These are phyloP conservation scores for Boletus reticuloceps DNA, from an alignment of 768 basidiomycete genomes.

Conservation along the genomic window DNA sequence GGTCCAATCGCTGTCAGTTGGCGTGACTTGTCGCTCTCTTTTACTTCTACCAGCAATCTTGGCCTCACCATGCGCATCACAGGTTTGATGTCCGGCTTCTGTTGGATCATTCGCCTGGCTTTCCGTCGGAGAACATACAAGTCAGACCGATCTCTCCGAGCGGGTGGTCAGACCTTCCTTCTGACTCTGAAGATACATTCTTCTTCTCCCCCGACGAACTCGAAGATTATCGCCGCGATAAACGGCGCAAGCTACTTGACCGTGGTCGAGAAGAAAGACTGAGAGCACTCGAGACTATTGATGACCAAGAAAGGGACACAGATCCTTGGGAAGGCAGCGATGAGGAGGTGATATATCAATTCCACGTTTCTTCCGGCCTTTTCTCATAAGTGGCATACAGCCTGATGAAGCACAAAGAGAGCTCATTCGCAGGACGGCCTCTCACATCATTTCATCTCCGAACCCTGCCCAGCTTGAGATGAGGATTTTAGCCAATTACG, in stretches of 20 bases:
- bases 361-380: neutral
- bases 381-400: slow-evolving; percentile 33
- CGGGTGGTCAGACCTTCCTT: slow-evolving; percentile 85
- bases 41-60: slow-evolving; percentile 5
- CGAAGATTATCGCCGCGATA: slow-evolving; percentile 64
- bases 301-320: slow-evolving; percentile 37
- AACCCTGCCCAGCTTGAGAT: slow-evolving; percentile 84
- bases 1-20: neutral
- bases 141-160: slow-evolving; percentile 43
- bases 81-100: slow-evolving; percentile 84
- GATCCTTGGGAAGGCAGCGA: slow-evolving; percentile 68
- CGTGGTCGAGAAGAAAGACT: slow-evolving; percentile 63
- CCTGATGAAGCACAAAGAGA: slow-evolving; percentile 57
- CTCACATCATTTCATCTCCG: slow-evolving; percentile 63
- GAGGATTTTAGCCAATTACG: slow-evolving; percentile 85
- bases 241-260: slow-evolving; percentile 63
- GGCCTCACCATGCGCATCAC: slow-evolving; percentile 21
- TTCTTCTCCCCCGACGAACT: slow-evolving; percentile 68
- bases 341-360: slow-evolving; percentile 53
- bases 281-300: slow-evolving; percentile 47
- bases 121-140: neutral
- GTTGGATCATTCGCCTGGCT: slow-evolving; percentile 47
- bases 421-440: slow-evolving; percentile 75
- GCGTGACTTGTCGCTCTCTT: slow-evolving; percentile 19
- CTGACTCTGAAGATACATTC: slow-evolving; percentile 83